Base-by-base conservation (phyloP, 2,329 filamentous ascomycete genomes). In the Aspergillus sp. region DNA sequence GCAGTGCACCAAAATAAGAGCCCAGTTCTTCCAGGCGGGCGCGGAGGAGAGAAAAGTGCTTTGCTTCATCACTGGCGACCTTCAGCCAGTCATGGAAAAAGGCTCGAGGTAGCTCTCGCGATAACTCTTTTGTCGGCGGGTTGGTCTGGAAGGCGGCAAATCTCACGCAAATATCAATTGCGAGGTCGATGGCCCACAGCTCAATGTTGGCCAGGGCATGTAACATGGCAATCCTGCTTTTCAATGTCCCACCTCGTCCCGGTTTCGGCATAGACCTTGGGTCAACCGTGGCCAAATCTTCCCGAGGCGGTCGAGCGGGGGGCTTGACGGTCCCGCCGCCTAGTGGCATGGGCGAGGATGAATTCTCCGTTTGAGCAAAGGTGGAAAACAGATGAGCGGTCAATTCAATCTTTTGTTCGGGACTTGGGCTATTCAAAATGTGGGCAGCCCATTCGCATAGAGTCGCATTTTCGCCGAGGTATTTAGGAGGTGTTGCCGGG, bases 41-140 rank as follows among this genome's bases (percentile, higher is more conserved):
- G 6, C 64, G 64, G 0, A 68, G 56, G 1, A 68, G 47, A 5
- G 64, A 67, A 35, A 68, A 68, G 37, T 68, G 64, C 28, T 68
- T 68, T 4, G 64, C 64, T 38, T 68, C 64, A 26, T 68, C 64
- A 25, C 57, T 65, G 12, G 64, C 64, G 1, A 68, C 64, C 38
- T 67, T 68, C 8, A 68, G 45, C 63, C 64, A 68, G 44, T 68
- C 64, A 36, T 66, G 60, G 41, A 65, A 68, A 39, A 64, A 68
- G 1, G 64, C 56, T 3, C 64, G 57, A 0, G 64, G 64, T 3
- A 68, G 39, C 17, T 51, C 56, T 3, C 64, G 57, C 0, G 64
- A 64, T 3, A 68, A 39, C 17, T 51, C 47, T 13, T 51, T 35
- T 3, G 36, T 39, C 7, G 44, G 36, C 7, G 35, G 26, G 16